Conservation (phyloP, 176 grass and related monocot genomes). For the Juncus inflexus region DNA sequence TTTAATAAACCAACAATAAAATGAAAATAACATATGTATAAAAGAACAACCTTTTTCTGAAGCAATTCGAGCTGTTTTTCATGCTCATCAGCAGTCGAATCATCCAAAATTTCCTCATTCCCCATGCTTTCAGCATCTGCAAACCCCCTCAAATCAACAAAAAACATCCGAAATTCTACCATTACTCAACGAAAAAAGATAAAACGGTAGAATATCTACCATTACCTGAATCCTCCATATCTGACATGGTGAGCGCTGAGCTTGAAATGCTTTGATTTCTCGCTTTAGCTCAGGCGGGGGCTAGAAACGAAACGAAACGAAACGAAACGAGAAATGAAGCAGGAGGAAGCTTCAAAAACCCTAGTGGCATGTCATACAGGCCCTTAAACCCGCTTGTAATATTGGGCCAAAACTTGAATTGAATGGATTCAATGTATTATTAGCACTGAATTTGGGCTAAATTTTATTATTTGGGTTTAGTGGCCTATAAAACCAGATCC, state of each 20-base stretch:
- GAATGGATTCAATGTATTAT: no score
- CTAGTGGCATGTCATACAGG: no score
- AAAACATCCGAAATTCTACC: neutral
- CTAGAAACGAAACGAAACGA: no score
- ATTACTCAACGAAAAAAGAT: neutral
- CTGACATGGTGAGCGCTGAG: slow-evolving; percentile 42
- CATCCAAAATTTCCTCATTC: slow-evolving; percentile 25
- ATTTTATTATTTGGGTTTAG: no score
- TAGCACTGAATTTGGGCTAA: no score
- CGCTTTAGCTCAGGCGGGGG: no score
- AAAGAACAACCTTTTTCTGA: slow-evolving; percentile 50
- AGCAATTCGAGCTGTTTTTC: slow-evolving; percentile 63
- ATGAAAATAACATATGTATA: neutral
- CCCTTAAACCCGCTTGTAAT: no score
- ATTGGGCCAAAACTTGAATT: no score
- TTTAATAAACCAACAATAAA: neutral
- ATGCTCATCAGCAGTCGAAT: slow-evolving; percentile 55
- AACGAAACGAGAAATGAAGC: no score
- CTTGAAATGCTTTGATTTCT: no score
- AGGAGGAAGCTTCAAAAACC: no score
- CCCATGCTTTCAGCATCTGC: slow-evolving; percentile 19
- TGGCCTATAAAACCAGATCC: no score
- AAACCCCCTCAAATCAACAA: slow-evolving; percentile 9
- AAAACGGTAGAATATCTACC: neutral
- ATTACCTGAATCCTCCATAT: slow-evolving; percentile 59